A percentile compares a stretch with the other conserved stretches of the same genome.
Evolutionary conservation across 192 early-diverging fungal genomes (phyloP).

Genomic region (Coemansia reversa): DNA sequence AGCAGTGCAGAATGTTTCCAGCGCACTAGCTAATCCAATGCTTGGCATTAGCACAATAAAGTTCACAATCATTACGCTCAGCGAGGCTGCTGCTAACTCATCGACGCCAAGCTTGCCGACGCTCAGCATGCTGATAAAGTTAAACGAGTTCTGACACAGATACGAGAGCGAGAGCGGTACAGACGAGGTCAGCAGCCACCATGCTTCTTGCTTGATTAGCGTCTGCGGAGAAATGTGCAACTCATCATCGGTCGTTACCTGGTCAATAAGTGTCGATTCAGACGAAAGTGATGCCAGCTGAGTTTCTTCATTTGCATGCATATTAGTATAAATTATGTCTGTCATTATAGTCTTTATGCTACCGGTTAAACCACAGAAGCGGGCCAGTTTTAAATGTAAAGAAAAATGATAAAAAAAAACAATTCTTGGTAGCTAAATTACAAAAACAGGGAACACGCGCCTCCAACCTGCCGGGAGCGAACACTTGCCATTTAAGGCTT

Average conservation of each 20-base stretch:
- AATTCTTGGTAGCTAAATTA: background rate
- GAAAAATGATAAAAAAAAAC: background rate
- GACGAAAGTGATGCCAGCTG: slow-evolving; percentile 25
- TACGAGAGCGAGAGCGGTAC: slow-evolving; percentile 61
- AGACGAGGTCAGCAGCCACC: slow-evolving; percentile 31
- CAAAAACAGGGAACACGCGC: background rate
- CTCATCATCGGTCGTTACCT: slow-evolving; percentile 16
- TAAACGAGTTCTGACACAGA: slow-evolving; percentile 61
- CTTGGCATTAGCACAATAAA: slow-evolving; percentile 65
- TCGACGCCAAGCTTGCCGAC: slow-evolving; percentile 61
- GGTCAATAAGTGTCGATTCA: slow-evolving; percentile 21
- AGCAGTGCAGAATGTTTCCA: slow-evolving; percentile 39
- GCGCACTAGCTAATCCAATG: slow-evolving; percentile 59
- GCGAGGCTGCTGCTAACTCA: slow-evolving; percentile 65
- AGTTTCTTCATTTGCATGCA: slow-evolving; percentile 6
- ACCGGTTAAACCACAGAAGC: too few relatives aligned
- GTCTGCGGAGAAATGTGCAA: slow-evolving; percentile 11
- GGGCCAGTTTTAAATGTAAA: background rate
- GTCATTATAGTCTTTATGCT: too few relatives aligned
- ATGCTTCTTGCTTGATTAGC: slow-evolving; percentile 26
- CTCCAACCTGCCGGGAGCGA: too few relatives aligned
- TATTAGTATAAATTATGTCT: background rate
- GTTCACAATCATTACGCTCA: slow-evolving; percentile 67
- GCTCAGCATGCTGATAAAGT: slow-evolving; percentile 61
- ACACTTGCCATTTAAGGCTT: too few relatives aligned